These are phyloP conservation scores for Extremus antarcticus DNA, from an alignment of 495 filamentous ascomycete genomes.

Conservation along the genomic window DNA sequence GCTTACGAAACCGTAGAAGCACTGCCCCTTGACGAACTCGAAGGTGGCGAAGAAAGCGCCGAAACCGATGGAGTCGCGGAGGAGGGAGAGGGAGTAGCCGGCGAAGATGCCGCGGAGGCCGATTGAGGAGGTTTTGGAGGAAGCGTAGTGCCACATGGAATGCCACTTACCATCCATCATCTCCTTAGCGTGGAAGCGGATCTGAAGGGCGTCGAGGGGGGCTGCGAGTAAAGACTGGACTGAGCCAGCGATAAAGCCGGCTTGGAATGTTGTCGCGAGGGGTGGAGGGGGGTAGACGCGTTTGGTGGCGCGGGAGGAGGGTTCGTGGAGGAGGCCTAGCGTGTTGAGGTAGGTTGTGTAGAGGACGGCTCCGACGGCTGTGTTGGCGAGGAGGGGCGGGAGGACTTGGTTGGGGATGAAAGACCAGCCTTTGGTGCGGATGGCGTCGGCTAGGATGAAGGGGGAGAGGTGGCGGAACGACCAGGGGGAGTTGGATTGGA, in stretches of 20 bases:
- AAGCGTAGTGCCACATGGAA: constrained; percentile 74
- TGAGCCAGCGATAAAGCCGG: constrained; percentile 65
- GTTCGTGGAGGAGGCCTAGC: constrained; percentile 60
- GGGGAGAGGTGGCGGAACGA: constrained; percentile 67
- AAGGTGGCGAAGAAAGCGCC: constrained; percentile 79
- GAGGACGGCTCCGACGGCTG: constrained; percentile 66
- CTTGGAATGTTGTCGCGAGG: constrained; percentile 53
- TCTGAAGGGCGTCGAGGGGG: constrained; percentile 78
- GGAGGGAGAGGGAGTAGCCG: constrained; percentile 64
- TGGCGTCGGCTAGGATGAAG: constrained; percentile 65
- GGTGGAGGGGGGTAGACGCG: constrained; percentile 67
- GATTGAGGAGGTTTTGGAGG: constrained; percentile 64
- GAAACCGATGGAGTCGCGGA: constrained; percentile 73
- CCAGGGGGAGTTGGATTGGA: constrained; percentile 45
- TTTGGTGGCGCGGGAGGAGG: constrained; percentile 54
- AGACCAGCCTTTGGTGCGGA: constrained; percentile 69
- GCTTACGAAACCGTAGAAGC: constrained; percentile 68
- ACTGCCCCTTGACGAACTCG: constrained; percentile 77
- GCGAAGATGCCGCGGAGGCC: constrained; percentile 72
- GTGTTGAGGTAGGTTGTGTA: constrained; percentile 83
- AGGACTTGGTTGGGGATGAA: constrained; percentile 83
- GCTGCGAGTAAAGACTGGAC: constrained; percentile 74
- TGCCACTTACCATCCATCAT: constrained; percentile 57
- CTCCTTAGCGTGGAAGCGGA: constrained; percentile 61
- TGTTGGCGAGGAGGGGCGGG: constrained; percentile 76